These are phyloP conservation scores for Schizosaccharomyces pombe DNA, from an alignment of 805 yeast species.

Conservation along the genomic window DNA sequence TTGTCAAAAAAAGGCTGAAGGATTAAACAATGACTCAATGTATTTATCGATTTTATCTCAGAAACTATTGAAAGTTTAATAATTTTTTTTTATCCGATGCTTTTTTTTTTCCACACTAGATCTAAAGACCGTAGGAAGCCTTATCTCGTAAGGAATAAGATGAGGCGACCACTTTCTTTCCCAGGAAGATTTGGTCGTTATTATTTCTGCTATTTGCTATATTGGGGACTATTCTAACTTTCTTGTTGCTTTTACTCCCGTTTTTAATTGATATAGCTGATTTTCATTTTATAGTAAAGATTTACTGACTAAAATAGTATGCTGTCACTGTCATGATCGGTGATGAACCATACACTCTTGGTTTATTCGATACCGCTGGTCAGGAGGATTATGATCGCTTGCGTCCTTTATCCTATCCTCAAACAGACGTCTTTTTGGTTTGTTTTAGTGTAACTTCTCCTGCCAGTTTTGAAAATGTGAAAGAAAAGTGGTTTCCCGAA, in stretches of 20 bases:
- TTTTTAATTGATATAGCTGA: not conserved
- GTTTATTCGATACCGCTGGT: conserved; percentile 96
- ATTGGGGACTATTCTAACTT: not conserved
- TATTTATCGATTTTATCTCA: too few species aligned
- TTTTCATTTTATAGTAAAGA: not conserved
- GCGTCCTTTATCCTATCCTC: conserved; percentile 90
- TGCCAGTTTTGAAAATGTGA: conserved; percentile 88
- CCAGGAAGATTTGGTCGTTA: too few species aligned
- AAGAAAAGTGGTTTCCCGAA: conserved; percentile 97
- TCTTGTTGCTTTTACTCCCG: too few species aligned
- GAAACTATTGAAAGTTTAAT: too few species aligned
- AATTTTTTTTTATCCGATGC: too few species aligned
- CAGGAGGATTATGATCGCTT: conserved; percentile 96
- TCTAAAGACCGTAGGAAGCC: too few species aligned
- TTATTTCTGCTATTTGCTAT: too few species aligned
- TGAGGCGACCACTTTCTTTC: too few species aligned
- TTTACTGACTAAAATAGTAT: conserved; percentile 21
- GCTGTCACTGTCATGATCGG: conserved; percentile 92
- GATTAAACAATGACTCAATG: too few species aligned
- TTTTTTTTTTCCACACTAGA: too few species aligned
- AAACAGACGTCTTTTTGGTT: conserved; percentile 86
- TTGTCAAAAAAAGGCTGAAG: too few species aligned
- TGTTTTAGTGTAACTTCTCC: conserved; percentile 95
- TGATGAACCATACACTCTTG: conserved; percentile 91
- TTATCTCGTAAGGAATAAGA: too few species aligned